Conservation (phyloP, 2,329 filamentous ascomycete genomes). For the Lachnellula arida region DNA sequence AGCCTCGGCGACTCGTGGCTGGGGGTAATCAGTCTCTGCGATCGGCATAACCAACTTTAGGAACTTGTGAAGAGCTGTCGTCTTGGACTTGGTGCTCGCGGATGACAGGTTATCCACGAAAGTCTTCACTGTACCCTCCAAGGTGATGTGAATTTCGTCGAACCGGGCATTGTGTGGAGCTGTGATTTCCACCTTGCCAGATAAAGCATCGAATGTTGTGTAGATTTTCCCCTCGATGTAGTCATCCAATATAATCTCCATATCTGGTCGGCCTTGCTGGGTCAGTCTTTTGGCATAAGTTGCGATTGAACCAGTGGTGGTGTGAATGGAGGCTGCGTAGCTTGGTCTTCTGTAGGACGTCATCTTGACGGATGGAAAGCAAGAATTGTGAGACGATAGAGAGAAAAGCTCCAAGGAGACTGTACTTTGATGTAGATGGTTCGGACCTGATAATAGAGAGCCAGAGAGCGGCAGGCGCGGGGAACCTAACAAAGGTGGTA, state of each 20-base stretch:
- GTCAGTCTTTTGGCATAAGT: slow-evolving; percentile 23
- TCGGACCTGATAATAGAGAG: not conserved
- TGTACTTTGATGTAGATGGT: not conserved
- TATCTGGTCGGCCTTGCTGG: slow-evolving; percentile 18
- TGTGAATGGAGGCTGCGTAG: slow-evolving; percentile 21
- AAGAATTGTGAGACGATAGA: not conserved
- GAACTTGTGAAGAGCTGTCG: slow-evolving; percentile 29
- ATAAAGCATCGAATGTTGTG: slow-evolving; percentile 28
- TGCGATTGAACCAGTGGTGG: slow-evolving; percentile 24
- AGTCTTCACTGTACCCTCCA: slow-evolving; percentile 28
- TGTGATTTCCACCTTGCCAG: slow-evolving; percentile 27
- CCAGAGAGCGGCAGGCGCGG: not conserved
- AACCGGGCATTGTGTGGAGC: slow-evolving; percentile 27
- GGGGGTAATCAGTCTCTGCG: slow-evolving; percentile 25
- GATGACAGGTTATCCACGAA: slow-evolving; percentile 28
- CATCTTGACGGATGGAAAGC: slow-evolving; percentile 14
- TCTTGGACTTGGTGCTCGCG: slow-evolving; percentile 18
- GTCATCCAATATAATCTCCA: slow-evolving; percentile 27
- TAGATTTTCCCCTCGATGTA: slow-evolving; percentile 26
- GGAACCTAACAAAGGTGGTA: not conserved
- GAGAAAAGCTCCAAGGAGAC: not conserved
- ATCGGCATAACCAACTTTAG: slow-evolving; percentile 33
- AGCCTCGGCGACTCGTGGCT: slow-evolving; percentile 27
- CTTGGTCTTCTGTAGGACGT: not conserved
- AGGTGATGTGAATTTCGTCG: slow-evolving; percentile 30